Evolutionary conservation across 306 rosid species (phyloP).

Genomic region (Castanospermum australe): DNA sequence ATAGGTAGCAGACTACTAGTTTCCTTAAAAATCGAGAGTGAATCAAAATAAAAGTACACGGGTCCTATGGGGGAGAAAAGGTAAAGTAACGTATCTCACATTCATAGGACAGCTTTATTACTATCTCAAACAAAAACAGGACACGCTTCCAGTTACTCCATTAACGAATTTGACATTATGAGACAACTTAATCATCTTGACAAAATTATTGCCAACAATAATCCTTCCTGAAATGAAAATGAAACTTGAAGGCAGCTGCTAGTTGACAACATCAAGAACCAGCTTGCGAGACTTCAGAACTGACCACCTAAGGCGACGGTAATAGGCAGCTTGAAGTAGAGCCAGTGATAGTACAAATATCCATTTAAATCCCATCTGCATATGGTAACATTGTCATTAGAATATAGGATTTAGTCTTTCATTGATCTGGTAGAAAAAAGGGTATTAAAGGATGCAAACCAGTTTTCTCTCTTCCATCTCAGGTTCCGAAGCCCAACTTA

Average conservation of each 20-base stretch:
- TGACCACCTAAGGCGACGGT: slow-evolving; percentile 92
- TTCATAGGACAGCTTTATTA: slow-evolving; percentile 55
- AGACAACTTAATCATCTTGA: slow-evolving; percentile 44
- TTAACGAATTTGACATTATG: slow-evolving; percentile 43
- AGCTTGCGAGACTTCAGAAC: slow-evolving; percentile 95
- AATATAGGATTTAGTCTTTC: not conserved
- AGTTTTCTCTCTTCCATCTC: slow-evolving; percentile 99
- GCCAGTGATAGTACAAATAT: slow-evolving; percentile 92
- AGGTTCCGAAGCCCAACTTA: slow-evolving; percentile 96
- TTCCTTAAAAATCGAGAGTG: no score
- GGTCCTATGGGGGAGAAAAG: no score
- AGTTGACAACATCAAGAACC: slow-evolving; percentile 94
- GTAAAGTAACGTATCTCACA: slow-evolving; percentile 23
- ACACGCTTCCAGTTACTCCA: slow-evolving; percentile 53
- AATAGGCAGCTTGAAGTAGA: slow-evolving; percentile 89
- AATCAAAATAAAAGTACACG: no score
- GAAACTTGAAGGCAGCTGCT: slow-evolving; percentile 41
- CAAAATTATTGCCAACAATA: slow-evolving; percentile 59
- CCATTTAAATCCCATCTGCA: slow-evolving; percentile 99
- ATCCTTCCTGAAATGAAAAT: slow-evolving; percentile 38
- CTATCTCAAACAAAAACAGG: slow-evolving; percentile 44
- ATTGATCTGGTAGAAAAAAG: not conserved
- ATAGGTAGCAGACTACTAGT: no score
- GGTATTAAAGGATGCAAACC: slow-evolving; percentile 44
- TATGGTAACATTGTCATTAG: not conserved